phyloP scores from a whole-genome alignment of 2,329 filamentous ascomycete genomes.

The Ophiostoma piceae region DNA sequence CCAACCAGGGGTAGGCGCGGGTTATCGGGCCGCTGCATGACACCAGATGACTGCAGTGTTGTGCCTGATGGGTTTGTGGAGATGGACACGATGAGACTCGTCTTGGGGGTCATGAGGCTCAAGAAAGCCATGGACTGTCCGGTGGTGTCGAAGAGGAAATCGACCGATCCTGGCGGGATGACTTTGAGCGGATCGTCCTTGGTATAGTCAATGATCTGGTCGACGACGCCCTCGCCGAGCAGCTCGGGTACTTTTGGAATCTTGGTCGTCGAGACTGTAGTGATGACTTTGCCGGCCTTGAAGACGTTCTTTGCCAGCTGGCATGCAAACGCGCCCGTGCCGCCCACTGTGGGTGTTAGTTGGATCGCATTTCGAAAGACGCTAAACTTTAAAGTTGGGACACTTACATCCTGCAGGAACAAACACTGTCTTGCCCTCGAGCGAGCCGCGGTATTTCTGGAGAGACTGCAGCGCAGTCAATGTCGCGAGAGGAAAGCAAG shows the following conservation, averaged over 20 bases:
- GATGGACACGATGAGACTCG: conserved; percentile 16
- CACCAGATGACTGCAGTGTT: conserved; percentile 2
- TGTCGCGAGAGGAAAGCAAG: conserved; percentile 13
- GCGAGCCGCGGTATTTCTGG: conserved; percentile 26
- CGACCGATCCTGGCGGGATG: conserved; percentile 15
- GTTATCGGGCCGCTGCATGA: conserved; percentile 2
- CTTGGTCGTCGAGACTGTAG: conserved; percentile 50
- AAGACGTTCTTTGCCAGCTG: conserved; percentile 50
- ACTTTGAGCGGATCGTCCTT: conserved; percentile 31
- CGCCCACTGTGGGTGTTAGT: conserved; percentile 36
- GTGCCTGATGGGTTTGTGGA: conserved; percentile 14
- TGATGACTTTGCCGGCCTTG: conserved; percentile 43
- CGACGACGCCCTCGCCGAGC: conserved; percentile 41
- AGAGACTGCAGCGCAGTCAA: conserved; percentile 13
- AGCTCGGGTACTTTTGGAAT: conserved; percentile 33
- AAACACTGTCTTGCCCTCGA: conserved; percentile 49
- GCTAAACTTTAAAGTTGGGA: neutral
- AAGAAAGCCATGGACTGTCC: conserved; percentile 19
- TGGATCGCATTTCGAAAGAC: neutral
- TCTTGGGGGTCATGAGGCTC: neutral
- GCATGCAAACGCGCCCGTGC: conserved; percentile 42
- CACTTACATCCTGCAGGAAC: conserved; percentile 40
- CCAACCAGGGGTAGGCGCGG: conserved; percentile 2
- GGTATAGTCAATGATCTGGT: conserved; percentile 50
- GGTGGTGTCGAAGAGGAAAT: conserved; percentile 21